Conservation (phyloP, 2,329 filamentous ascomycete species). For the Colletotrichum filicis region DNA sequence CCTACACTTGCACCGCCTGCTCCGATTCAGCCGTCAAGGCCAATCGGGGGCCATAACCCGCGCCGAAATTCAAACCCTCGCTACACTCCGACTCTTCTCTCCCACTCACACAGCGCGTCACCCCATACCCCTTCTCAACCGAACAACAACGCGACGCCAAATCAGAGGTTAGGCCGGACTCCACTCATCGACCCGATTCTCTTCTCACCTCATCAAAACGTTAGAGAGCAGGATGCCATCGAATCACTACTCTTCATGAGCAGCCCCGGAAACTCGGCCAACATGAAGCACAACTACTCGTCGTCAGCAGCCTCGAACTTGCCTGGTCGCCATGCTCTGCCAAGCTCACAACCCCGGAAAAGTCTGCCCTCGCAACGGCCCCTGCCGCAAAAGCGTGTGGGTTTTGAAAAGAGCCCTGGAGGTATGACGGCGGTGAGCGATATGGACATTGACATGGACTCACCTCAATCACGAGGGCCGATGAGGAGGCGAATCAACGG, state of each 20-base stretch:
- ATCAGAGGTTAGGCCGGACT: constrained; percentile 46
- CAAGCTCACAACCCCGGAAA: constrained; percentile 61
- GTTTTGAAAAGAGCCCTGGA: constrained; percentile 58
- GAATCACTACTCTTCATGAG: constrained; percentile 86
- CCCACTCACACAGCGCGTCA: constrained; percentile 59
- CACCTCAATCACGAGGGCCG: constrained; percentile 48
- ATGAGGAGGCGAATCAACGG: constrained; percentile 40
- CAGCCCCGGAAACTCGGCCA: constrained; percentile 77
- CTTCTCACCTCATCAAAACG: constrained; percentile 75
- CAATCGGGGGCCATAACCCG: constrained; percentile 49
- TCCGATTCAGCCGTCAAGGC: constrained; percentile 62
- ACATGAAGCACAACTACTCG: constrained; percentile 67
- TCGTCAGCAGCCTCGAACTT: constrained; percentile 46
- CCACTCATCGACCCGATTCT: constrained; percentile 64
- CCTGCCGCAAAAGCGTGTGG: constrained; percentile 55
- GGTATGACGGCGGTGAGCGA: constrained; percentile 50
- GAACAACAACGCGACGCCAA: constrained; percentile 39
- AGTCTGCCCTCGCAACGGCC: constrained; percentile 62
- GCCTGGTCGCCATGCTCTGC: constrained; percentile 50
- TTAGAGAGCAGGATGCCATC: constrained; percentile 83
- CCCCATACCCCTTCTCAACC: constrained; percentile 42
- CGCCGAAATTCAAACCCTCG: constrained; percentile 63
- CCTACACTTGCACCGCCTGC: constrained; percentile 63
- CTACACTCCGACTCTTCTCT: constrained; percentile 61
- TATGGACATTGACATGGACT: constrained; percentile 56